Conservation (phyloP, 257 asterid species). For the Lavandula angustifolia region DNA sequence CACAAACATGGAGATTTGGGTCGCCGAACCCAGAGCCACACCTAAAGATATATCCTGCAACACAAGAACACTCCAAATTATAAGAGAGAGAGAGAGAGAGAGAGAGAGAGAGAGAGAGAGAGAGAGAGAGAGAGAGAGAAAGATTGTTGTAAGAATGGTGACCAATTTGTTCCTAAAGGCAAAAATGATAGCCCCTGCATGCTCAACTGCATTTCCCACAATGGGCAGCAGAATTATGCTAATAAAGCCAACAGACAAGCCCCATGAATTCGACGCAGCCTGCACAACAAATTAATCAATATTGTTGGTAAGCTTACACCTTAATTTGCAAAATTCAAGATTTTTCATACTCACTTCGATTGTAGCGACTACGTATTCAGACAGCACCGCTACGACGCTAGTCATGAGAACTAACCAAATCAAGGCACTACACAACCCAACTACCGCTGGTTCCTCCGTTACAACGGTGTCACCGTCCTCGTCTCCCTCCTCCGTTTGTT, state of each 20-base stretch:
- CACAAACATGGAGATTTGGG: slow-evolving; percentile 77
- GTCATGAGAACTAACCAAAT: slow-evolving; percentile 78
- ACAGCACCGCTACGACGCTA: slow-evolving; percentile 65
- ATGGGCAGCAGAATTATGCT: slow-evolving; percentile 87
- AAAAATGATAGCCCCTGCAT: slow-evolving; percentile 88
- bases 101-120: background rate
- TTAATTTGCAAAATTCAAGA: too few species aligned
- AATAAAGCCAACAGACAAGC: slow-evolving; percentile 78
- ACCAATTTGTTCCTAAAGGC: slow-evolving; percentile 94
- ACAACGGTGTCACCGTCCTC: slow-evolving; percentile 34
- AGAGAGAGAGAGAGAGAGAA: too few species aligned
- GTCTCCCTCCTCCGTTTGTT: slow-evolving; percentile 49
- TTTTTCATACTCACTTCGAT: slow-evolving; percentile 58
- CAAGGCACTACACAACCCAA: slow-evolving; percentile 76
- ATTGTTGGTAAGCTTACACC: too few species aligned
- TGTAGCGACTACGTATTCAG: slow-evolving; percentile 81
- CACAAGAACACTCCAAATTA: background rate
- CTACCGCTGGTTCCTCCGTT: slow-evolving; percentile 51
- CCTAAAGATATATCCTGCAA: slow-evolving; percentile 64
- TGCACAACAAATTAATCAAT: too few species aligned
- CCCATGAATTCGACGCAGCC: slow-evolving; percentile 84
- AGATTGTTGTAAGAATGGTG: slow-evolving; percentile 16
- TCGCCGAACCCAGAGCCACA: slow-evolving; percentile 64
- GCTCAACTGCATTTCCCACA: slow-evolving; percentile 97
- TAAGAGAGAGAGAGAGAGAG: too few species aligned